Conservation (phyloP, 2,329 filamentous ascomycete genomes). For the Alternaria triticina region DNA sequence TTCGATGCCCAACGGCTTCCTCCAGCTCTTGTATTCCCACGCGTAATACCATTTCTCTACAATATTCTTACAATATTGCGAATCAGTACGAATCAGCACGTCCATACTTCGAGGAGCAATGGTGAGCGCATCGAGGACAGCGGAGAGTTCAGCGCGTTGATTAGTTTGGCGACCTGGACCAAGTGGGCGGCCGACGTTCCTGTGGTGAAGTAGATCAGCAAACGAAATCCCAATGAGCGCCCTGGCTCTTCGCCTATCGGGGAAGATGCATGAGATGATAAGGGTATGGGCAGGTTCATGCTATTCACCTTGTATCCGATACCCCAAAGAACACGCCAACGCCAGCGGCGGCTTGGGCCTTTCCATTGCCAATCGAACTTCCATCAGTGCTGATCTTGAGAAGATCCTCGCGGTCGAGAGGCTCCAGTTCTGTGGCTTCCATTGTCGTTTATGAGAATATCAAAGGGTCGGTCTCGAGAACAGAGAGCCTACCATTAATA, state of each 20-base stretch:
- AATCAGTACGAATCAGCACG: neutral
- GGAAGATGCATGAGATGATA: too few species aligned
- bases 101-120: neutral
- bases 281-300: too few species aligned
- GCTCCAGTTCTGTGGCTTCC: too few species aligned
- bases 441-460: too few species aligned
- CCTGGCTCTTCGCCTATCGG: too few species aligned
- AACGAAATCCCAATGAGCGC: too few species aligned
- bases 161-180: conserved; percentile 80
- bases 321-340: conserved; percentile 69
- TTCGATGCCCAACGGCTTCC: neutral
- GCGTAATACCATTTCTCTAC: neutral
- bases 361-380: conserved; percentile 53
- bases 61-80: neutral
- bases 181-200: conserved; percentile 76
- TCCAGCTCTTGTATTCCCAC: neutral
- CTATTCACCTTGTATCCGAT: conserved; percentile 57
- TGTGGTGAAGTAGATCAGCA: conserved; percentile 31
- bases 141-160: conserved; percentile 87
- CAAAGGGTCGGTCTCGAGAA: too few species aligned
- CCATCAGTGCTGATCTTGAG: conserved; percentile 20
- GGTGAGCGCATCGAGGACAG: conserved; percentile 63
- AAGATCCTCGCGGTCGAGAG: too few species aligned
- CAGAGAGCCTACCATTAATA: too few species aligned
- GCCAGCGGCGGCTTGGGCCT: conserved; percentile 58